These are phyloP conservation scores for Gossypium herbaceum DNA, from an alignment of 345 rosid species.

Conservation along the genomic window DNA sequence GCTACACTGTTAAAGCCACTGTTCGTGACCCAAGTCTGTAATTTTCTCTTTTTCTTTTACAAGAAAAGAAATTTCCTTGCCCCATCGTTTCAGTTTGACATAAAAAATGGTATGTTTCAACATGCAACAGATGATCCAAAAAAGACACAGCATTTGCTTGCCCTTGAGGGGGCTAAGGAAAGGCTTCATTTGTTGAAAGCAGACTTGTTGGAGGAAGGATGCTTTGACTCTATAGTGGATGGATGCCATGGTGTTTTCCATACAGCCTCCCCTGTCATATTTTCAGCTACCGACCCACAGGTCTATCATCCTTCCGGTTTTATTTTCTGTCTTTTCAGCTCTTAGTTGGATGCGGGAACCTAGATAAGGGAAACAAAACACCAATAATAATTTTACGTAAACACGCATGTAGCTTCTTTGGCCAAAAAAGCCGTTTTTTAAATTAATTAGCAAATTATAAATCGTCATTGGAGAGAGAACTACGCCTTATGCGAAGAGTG, in stretches of 20 bases:
- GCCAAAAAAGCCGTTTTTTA: too few species aligned
- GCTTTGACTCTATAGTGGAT: neutral
- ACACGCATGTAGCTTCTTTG: too few species aligned
- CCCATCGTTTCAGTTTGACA: neutral
- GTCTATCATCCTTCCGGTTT: neutral
- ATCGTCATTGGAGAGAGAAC: too few species aligned
- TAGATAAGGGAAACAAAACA: too few species aligned
- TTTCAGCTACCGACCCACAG: neutral
- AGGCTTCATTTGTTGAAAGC: slow-evolving; percentile 1
- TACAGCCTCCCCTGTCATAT: neutral
- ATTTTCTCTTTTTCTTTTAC: neutral
- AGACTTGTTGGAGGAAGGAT: neutral
- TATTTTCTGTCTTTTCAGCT: too few species aligned
- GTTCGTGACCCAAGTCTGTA: slow-evolving; percentile 36
- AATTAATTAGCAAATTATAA: too few species aligned
- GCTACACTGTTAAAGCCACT: slow-evolving; percentile 33
- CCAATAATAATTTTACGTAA: too few species aligned
- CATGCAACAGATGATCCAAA: neutral
- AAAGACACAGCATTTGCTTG: neutral
- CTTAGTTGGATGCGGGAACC: neutral
- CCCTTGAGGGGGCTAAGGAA: neutral
- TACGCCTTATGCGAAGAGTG: too few species aligned
- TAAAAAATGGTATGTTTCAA: neutral
- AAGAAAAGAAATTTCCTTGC: too few species aligned
- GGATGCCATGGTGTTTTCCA: slow-evolving; percentile 6